Conservation (phyloP, 192 early-diverging fungal genomes). For the Entomortierella lignicola region DNA sequence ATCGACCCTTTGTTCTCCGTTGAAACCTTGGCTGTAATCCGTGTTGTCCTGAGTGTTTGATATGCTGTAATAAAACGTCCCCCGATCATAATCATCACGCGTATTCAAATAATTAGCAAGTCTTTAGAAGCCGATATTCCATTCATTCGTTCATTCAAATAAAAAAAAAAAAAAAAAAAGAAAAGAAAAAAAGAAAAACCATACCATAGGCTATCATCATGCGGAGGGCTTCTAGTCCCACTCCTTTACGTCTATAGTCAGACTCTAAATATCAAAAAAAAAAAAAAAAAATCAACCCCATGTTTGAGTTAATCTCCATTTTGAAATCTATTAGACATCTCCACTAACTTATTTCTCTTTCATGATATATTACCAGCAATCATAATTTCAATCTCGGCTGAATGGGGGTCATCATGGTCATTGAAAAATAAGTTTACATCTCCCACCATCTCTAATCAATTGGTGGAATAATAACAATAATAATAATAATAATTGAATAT, state of each 20-base stretch:
- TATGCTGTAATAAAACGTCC: slow-evolving; percentile 39
- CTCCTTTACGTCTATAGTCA: slow-evolving; percentile 59
- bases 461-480: no score
- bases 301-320: no score
- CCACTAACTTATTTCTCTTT: no score
- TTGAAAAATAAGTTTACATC: slow-evolving; percentile 97
- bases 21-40: slow-evolving; percentile 75
- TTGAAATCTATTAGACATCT: no score
- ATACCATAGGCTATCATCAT: slow-evolving; percentile 78
- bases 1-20: slow-evolving; percentile 70
- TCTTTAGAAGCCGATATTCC: no score
- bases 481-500: no score
- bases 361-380: slow-evolving; percentile 76
- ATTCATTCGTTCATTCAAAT: no score
- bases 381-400: slow-evolving; percentile 95
- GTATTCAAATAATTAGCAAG: no score
- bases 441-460: slow-evolving; percentile 82
- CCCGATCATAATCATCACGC: no score
- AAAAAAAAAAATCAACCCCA: background rate
- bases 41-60: slow-evolving; percentile 58
- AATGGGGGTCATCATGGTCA: slow-evolving; percentile 74
- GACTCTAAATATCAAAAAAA: slow-evolving; percentile 22
- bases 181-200: background rate
- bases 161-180: slow-evolving; percentile 5
- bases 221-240: slow-evolving; percentile 64